These are phyloP conservation scores for Blastomyces parvus DNA, from an alignment of 2,329 filamentous ascomycete species.

Conservation along the genomic window DNA sequence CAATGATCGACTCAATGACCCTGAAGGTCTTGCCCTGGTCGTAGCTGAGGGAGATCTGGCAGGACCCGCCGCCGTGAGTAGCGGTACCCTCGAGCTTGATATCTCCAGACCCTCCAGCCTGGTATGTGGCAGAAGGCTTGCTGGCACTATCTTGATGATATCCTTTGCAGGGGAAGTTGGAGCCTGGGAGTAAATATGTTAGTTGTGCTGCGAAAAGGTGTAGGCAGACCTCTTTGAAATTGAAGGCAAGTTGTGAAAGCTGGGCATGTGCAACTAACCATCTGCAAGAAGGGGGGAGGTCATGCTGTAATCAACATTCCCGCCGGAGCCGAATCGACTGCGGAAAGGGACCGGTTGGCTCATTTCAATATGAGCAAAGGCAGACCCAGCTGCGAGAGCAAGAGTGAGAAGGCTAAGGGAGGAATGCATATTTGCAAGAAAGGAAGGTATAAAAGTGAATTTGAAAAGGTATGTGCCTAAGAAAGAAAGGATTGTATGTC, in stretches of 20 bases:
- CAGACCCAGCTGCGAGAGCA: constrained; percentile 13
- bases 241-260: too few species aligned
- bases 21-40: constrained; percentile 61
- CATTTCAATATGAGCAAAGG: constrained; percentile 46
- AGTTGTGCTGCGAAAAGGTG: not conserved
- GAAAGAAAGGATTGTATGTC: not conserved
- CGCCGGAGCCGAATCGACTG: constrained; percentile 40
- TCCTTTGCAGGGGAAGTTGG: constrained; percentile 69
- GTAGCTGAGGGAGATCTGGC: constrained; percentile 65
- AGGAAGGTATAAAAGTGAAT: not conserved
- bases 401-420: constrained; percentile 10
- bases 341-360: constrained; percentile 46
- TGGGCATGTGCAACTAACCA: constrained; percentile 7
- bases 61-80: constrained; percentile 60
- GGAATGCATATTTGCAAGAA: constrained; percentile 9
- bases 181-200: constrained; percentile 31
- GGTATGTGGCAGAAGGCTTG: constrained; percentile 50
- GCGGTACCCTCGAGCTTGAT: constrained; percentile 56
- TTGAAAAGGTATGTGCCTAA: not conserved
- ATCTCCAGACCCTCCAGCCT: constrained; percentile 52
- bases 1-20: constrained; percentile 56
- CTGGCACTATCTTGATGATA: constrained; percentile 45
- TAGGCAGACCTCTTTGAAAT: not conserved
- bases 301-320: constrained; percentile 59
- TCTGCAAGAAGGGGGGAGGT: constrained; percentile 53